Evolutionary conservation across 108 stramenopile genomes (phyloP).

Genomic region (Parmales sp.): DNA sequence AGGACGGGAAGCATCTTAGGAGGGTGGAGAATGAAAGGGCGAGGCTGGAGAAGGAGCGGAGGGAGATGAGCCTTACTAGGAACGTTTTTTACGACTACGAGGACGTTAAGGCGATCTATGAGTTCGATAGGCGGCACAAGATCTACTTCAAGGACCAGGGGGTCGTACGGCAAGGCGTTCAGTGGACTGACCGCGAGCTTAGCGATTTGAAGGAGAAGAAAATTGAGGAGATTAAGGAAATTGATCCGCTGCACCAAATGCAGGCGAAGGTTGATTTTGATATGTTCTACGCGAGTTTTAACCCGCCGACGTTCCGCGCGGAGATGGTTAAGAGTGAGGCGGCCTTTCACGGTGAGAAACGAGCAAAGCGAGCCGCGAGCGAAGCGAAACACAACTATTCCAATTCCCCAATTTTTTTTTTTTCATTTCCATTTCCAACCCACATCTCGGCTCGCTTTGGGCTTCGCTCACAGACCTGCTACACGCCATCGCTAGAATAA

Average conservation of each 20-base stretch:
- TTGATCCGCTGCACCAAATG: neutral
- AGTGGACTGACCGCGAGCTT: conserved; percentile 33
- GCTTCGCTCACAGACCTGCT: too few relatives aligned
- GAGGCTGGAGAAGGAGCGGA: conserved; percentile 38
- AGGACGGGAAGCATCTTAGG: conserved; percentile 9
- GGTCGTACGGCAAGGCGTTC: conserved; percentile 34
- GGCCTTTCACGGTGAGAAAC: conserved; percentile 28
- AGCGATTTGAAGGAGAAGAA: neutral
- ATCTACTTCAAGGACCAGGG: conserved; percentile 23
- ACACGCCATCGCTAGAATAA: conserved; percentile 23
- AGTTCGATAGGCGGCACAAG: conserved; percentile 32
- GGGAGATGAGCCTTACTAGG: conserved; percentile 20
- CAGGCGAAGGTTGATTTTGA: neutral
- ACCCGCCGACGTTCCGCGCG: conserved; percentile 31
- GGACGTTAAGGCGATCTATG: conserved; percentile 27
- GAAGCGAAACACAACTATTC: too few relatives aligned
- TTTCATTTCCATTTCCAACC: too few relatives aligned
- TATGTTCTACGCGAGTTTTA: neutral
- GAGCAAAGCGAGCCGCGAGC: too few relatives aligned
- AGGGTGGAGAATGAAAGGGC: conserved; percentile 31
- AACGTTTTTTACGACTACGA: conserved; percentile 39
- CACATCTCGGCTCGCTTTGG: too few relatives aligned
- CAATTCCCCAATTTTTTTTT: too few relatives aligned
- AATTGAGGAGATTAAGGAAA: neutral
- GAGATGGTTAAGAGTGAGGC: conserved; percentile 28